Base-by-base conservation (phyloP, 257 asterid genomes). In the Capsicum baccatum region DNA sequence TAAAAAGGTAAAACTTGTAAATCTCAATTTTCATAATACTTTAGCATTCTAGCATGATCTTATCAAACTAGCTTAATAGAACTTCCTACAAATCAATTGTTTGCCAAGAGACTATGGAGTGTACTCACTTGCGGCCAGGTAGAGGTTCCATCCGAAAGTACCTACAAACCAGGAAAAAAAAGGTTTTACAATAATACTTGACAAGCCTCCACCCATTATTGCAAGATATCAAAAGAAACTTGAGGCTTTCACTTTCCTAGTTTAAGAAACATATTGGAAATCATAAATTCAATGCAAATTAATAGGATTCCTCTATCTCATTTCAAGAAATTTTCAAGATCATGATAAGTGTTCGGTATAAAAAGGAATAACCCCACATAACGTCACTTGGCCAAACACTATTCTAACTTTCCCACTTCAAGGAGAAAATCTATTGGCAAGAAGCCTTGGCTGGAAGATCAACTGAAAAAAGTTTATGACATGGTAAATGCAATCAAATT, bases 131-230 rank as follows among this genome's bases (percentile, higher is more conserved):
- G 93, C 97, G 95, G 56, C 99, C 99, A 17, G 98, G 97, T 76
- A 92, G 87, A 90, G 99, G 98, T 82, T 96, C 99, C 93, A 93
- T 84, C 87, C 98, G 96, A 58, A 96, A 96, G 87, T 94, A 96
- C 93, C 99, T 96, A 93, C 55, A 83, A 83, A 79, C 70, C 64
- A 80, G 81, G 44, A 83, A 59, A 56, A 67, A 57, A 69, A 85
- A 81, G 48, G 35, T 83, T 84, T 60, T 33, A 78, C 57, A 79
- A 4, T 8, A 83, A 78, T 80, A 14, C 83, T 66, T 26, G 55
- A 57, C 21, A 57, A 79, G 14, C 63, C 11, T 3, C 15, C 48
- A 52, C 81, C 63, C 60, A 76, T 21, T 76, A 76, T 54, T 44
- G 52, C 42, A 76, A 11, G 44, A 74, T 12, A 47, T 48, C 81